Conservation (phyloP, 1,284 basidiomycete species). For the Leccinum subfulvum region DNA sequence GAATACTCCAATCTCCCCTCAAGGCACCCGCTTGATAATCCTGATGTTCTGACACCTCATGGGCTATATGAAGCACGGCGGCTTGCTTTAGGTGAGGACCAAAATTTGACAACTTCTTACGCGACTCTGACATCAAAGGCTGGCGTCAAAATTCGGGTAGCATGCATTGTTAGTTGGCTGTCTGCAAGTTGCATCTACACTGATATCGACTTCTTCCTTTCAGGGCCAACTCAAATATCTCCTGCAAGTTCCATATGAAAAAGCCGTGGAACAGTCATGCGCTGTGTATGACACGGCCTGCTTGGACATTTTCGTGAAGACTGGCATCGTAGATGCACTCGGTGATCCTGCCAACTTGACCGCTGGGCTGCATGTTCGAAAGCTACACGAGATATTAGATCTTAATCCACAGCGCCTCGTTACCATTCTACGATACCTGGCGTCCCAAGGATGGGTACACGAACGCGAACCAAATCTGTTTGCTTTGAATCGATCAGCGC, state of each 20-base stretch:
- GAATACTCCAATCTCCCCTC: conserved; percentile 17
- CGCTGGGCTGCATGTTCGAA: conserved; percentile 14
- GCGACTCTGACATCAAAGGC: background rate
- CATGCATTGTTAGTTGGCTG: conserved; percentile 11
- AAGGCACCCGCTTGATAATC: conserved; percentile 28
- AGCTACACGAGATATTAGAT: conserved; percentile 21
- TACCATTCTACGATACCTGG: conserved; percentile 23
- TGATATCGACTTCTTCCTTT: background rate
- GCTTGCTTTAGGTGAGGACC: conserved; percentile 18
- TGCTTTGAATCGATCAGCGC: conserved; percentile 23
- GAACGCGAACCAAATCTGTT: conserved; percentile 21
- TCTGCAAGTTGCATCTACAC: background rate
- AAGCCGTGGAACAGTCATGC: conserved; percentile 15
- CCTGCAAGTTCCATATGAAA: conserved; percentile 26
- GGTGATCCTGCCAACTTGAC: conserved; percentile 9
- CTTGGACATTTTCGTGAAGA: conserved; percentile 25
- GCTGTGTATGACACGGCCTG: conserved; percentile 28
- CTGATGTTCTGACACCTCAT: conserved; percentile 14
- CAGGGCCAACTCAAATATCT: conserved; percentile 24
- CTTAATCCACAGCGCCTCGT: conserved; percentile 21
- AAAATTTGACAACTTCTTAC: background rate
- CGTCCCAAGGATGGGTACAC: conserved; percentile 25
- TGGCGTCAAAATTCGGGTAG: background rate
- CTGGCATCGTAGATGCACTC: conserved; percentile 23
- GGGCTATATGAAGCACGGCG: conserved; percentile 23